Conservation (phyloP, 352 stramenopile genomes). For the Globisporangium abappressorium region DNA sequence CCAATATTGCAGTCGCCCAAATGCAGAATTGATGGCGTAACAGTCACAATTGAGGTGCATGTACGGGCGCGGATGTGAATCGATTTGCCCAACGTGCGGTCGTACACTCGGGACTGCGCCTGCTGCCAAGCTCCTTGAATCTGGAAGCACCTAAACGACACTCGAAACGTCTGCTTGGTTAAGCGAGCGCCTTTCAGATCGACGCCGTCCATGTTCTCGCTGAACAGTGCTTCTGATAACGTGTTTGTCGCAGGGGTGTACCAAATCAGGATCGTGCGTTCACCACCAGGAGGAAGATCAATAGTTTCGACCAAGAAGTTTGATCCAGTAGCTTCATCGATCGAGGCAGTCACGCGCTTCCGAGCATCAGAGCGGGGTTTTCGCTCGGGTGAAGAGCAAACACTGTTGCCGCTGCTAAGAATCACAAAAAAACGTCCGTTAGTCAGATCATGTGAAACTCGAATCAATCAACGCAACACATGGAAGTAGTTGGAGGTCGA, state of each 20-base stretch:
- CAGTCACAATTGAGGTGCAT: constrained; percentile 86
- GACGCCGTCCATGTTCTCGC: constrained; percentile 49
- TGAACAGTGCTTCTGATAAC: constrained; percentile 36
- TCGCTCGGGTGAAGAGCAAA: constrained; percentile 76
- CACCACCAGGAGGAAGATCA: constrained; percentile 78
- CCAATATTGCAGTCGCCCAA: constrained; percentile 89
- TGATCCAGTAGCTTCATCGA: constrained; percentile 64
- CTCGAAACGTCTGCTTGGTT: constrained; percentile 85
- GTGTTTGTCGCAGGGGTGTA: constrained; percentile 58
- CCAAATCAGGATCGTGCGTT: constrained; percentile 89
- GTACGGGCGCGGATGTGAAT: constrained; percentile 83
- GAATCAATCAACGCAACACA: background rate
- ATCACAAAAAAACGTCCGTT: background rate
- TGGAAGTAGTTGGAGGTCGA: background rate
- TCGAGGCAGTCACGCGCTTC: constrained; percentile 35
- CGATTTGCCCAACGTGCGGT: constrained; percentile 82
- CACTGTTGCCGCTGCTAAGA: constrained; percentile 39
- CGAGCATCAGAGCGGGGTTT: constrained; percentile 44
- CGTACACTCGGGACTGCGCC: constrained; percentile 80
- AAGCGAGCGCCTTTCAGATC: constrained; percentile 80
- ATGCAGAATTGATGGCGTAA: constrained; percentile 81
- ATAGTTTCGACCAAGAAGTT: constrained; percentile 89
- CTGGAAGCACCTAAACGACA: constrained; percentile 86
- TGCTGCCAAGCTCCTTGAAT: constrained; percentile 86
- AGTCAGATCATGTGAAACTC: background rate